Conservation (phyloP, 768 basidiomycete species). For the Tubosaeta sp. region DNA sequence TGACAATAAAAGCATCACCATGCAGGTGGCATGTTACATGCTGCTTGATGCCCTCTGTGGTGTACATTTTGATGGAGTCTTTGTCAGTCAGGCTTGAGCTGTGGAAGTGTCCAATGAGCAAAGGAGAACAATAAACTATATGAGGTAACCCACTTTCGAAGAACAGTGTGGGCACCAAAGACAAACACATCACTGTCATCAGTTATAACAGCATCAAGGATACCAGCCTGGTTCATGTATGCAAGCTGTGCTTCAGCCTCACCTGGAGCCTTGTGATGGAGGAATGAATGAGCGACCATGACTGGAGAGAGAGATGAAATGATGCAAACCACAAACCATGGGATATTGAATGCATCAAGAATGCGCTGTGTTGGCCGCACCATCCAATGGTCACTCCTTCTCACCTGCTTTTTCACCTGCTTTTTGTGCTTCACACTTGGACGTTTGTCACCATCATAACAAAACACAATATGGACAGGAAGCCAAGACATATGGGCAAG, state of each 20-base stretch:
- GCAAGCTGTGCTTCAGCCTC: background rate
- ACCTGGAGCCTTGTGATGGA: background rate
- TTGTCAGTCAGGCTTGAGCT: background rate
- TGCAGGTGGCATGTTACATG: slow-evolving; percentile 13
- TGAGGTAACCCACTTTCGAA: background rate
- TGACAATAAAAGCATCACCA: background rate
- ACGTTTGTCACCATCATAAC: background rate
- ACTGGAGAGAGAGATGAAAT: too few species aligned
- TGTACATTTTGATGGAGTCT: background rate
- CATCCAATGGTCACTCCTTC: slow-evolving; percentile 3
- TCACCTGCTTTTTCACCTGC: background rate
- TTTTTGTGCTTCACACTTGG: background rate
- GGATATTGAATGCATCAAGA: background rate
- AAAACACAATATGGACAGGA: background rate
- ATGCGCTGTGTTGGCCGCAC: background rate
- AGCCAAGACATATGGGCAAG: background rate
- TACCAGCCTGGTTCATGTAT: background rate
- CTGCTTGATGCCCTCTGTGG: background rate
- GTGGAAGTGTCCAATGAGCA: background rate
- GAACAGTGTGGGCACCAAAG: slow-evolving; percentile 2
- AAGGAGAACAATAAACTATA: background rate
- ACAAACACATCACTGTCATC: slow-evolving; percentile 5
- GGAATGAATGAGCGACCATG: background rate
- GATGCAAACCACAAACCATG: background rate
- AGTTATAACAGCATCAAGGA: background rate